Conservation (phyloP, 805 yeast genomes). For the Candida berthetii region DNA sequence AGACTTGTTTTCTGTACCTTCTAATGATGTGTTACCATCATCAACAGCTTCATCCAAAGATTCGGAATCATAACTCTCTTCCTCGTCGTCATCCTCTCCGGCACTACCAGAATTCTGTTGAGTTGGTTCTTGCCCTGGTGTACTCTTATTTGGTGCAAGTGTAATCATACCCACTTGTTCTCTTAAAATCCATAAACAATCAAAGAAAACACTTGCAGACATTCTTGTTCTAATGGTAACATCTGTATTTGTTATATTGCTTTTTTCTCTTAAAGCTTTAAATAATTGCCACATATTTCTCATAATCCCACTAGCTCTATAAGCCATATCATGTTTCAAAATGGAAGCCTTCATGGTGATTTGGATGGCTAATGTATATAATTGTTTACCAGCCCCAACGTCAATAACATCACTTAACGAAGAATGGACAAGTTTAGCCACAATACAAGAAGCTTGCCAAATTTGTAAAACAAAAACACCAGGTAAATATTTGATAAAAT, state of each 20-base stretch:
- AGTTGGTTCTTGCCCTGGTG: slow-evolving; percentile 18
- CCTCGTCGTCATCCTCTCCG: slow-evolving; percentile 2
- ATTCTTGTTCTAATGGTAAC: slow-evolving; percentile 74
- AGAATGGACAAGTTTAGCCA: slow-evolving; percentile 75
- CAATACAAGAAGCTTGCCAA: slow-evolving; percentile 90
- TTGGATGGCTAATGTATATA: slow-evolving; percentile 61
- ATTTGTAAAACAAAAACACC: slow-evolving; percentile 73
- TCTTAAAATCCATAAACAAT: slow-evolving; percentile 76
- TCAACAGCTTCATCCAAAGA: slow-evolving; percentile 24
- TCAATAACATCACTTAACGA: slow-evolving; percentile 63
- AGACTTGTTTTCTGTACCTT: slow-evolving; percentile 14
- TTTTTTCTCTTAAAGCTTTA: slow-evolving; percentile 54
- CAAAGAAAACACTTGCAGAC: slow-evolving; percentile 92
- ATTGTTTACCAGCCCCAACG: slow-evolving; percentile 60
- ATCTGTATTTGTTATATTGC: slow-evolving; percentile 25
- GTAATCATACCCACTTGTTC: slow-evolving; percentile 86
- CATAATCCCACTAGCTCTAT: slow-evolving; percentile 91
- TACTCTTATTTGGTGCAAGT: slow-evolving; percentile 27
- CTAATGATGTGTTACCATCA: slow-evolving; percentile 24
- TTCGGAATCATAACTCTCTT: slow-evolving; percentile 19
- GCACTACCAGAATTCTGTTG: slow-evolving; percentile 17
- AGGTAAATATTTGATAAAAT: slow-evolving; percentile 74
- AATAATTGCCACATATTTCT: slow-evolving; percentile 89
- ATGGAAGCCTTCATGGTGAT: slow-evolving; percentile 77
- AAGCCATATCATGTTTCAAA: slow-evolving; percentile 86